Evolutionary conservation across 257 asterid species (phyloP).

Genomic region (Eustoma russellianum): DNA sequence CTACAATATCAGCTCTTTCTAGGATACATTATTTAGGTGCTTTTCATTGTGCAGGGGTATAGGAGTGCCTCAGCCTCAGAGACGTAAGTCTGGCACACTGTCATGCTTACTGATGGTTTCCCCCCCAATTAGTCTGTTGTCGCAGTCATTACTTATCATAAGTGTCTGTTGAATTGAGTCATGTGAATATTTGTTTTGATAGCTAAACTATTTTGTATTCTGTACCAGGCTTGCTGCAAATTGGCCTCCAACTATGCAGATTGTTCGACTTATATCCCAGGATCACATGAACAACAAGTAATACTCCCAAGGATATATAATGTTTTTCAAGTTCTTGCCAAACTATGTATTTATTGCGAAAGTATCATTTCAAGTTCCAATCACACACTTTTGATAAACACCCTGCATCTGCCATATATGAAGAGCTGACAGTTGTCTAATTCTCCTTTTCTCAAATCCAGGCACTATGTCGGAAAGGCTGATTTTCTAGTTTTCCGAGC

Average conservation of each 20-base stretch:
- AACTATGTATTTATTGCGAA: constrained; percentile 11
- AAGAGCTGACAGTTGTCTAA: too few relatives aligned
- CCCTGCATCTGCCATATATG: too few relatives aligned
- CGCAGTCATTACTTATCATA: not conserved
- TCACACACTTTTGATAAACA: not conserved
- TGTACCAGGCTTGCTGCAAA: constrained; percentile 91
- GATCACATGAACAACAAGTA: constrained; percentile 96
- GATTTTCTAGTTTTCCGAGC: constrained; percentile 87
- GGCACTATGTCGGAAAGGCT: constrained; percentile 78
- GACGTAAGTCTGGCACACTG: constrained; percentile 44
- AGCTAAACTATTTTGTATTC: not conserved
- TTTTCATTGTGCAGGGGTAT: constrained; percentile 53
- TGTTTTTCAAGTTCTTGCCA: constrained; percentile 1
- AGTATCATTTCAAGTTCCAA: not conserved
- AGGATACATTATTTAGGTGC: not conserved
- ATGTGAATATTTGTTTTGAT: not conserved
- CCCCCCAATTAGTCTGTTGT: not conserved
- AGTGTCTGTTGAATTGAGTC: not conserved
- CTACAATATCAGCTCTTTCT: not conserved
- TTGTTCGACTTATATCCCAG: constrained; percentile 66
- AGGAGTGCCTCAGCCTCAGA: constrained; percentile 83
- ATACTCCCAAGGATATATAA: not conserved
- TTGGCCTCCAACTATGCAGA: constrained; percentile 90
- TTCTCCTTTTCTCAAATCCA: constrained; percentile 11
- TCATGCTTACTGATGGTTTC: constrained; percentile 13